Conservation (phyloP, 2,329 filamentous ascomycete genomes). For the Drechslerella dactyloides region DNA sequence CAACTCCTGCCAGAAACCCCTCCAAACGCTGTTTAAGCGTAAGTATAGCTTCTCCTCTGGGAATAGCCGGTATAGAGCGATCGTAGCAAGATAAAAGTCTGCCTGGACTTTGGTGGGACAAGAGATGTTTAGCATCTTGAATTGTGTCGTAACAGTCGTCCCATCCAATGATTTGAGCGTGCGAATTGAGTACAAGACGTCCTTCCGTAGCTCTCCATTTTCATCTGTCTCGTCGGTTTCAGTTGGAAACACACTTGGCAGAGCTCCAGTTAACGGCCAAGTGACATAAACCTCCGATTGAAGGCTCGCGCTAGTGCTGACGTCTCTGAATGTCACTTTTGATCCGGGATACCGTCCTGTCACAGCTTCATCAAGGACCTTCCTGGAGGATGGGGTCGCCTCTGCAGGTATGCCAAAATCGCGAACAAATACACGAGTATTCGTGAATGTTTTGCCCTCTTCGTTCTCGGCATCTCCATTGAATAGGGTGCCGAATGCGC, state of each 20-base stretch:
- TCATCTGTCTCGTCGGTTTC: slow-evolving; percentile 31
- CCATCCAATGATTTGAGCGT: slow-evolving; percentile 39
- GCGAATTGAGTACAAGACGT: slow-evolving; percentile 24
- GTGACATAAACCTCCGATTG: slow-evolving; percentile 42
- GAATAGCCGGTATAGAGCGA: slow-evolving; percentile 81
- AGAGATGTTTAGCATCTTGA: slow-evolving; percentile 45
- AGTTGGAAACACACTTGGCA: slow-evolving; percentile 28
- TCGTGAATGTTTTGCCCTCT: slow-evolving; percentile 2
- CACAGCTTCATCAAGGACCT: slow-evolving; percentile 54
- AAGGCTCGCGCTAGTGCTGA: slow-evolving; percentile 23
- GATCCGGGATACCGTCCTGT: slow-evolving; percentile 37
- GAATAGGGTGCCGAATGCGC: slow-evolving; percentile 38
- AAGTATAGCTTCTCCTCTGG: slow-evolving; percentile 87
- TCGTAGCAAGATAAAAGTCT: slow-evolving; percentile 82
- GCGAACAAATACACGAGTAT: slow-evolving; percentile 18
- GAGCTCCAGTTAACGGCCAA: slow-evolving; percentile 25
- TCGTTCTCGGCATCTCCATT: slow-evolving; percentile 19
- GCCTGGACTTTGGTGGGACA: slow-evolving; percentile 71
- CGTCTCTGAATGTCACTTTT: slow-evolving; percentile 36
- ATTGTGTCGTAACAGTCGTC: slow-evolving; percentile 28
- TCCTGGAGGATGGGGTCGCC: slow-evolving; percentile 48
- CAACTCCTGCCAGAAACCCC: slow-evolving; percentile 84
- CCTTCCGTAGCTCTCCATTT: slow-evolving; percentile 15
- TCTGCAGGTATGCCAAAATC: slow-evolving; percentile 52
- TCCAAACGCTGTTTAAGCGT: slow-evolving; percentile 78